These are phyloP conservation scores for Neurospora sp. DNA, from an alignment of 495 filamentous ascomycete species.

Conservation along the genomic window DNA sequence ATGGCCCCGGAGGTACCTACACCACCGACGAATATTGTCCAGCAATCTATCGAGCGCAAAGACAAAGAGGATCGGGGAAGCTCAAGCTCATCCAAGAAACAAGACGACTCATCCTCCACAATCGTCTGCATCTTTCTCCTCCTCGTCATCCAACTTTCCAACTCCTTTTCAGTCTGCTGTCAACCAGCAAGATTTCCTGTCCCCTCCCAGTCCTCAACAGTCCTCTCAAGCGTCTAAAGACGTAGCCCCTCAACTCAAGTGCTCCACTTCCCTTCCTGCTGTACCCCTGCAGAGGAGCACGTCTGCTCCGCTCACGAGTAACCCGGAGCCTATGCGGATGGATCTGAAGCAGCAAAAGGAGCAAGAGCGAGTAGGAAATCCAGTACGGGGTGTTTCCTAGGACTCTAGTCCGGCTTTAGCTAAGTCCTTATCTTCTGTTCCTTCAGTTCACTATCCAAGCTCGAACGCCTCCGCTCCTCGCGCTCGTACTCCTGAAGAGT, in stretches of 20 bases:
- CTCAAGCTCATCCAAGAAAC: background rate
- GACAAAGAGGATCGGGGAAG: background rate
- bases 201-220: background rate
- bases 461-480: background rate
- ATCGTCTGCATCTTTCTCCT: background rate
- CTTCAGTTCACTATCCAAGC: background rate
- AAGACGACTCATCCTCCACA: background rate
- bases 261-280: accelerated
- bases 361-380: background rate
- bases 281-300: background rate
- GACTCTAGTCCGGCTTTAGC: background rate
- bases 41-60: background rate
- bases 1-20: no score
- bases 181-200: background rate
- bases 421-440: background rate
- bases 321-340: background rate
- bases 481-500: accelerated
- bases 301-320: background rate
- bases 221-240: background rate
- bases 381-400: background rate
- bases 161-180: background rate
- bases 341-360: background rate
- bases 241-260: background rate
- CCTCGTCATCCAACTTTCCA: background rate
- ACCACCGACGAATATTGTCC: background rate